Evolutionary conservation across 2,329 filamentous ascomycete species (phyloP).

Genomic region (Xylariales sp.): DNA sequence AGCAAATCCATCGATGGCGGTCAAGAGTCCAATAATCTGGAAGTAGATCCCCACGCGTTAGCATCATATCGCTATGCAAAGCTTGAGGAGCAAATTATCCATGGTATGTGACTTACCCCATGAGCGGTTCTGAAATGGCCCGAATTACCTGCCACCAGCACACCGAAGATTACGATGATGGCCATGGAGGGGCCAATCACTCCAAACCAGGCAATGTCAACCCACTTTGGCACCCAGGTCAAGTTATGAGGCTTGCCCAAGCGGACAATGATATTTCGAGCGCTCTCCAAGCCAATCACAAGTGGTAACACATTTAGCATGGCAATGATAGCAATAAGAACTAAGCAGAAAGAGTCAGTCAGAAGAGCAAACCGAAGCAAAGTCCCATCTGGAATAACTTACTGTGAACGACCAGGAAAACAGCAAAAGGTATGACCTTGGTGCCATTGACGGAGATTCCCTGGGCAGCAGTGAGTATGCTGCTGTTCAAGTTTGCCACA

Average conservation of each 20-base stretch:
- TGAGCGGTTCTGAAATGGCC: constrained; percentile 24
- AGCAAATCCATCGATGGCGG: constrained; percentile 17
- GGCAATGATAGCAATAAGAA: constrained; percentile 18
- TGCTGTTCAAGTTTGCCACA: constrained; percentile 10
- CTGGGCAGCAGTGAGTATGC: constrained; percentile 8
- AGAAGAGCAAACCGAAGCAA: not conserved
- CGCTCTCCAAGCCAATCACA: constrained; percentile 20
- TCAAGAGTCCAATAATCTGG: constrained; percentile 23
- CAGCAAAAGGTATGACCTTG: constrained; percentile 12
- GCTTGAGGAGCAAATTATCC: no score
- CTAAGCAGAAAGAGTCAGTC: constrained; percentile 11
- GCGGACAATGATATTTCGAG: constrained; percentile 19
- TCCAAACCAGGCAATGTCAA: constrained; percentile 20
- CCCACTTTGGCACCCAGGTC: constrained; percentile 16
- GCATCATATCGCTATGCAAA: no score
- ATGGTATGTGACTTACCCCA: constrained; percentile 22
- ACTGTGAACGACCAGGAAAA: constrained; percentile 21
- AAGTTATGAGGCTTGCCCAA: constrained; percentile 16
- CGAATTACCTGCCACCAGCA: constrained; percentile 15
- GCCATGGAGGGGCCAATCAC: constrained; percentile 19
- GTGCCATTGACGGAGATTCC: constrained; percentile 16
- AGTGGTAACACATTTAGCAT: constrained; percentile 21
- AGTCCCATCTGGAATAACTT: constrained; percentile 9
- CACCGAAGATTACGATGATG: constrained; percentile 21
- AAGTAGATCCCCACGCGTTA: constrained; percentile 1